A percentile compares a stretch with the other conserved stretches of the same genome.
Evolutionary conservation across 2,329 filamentous ascomycete genomes (phyloP).

Genomic region (Cladosporium halotolerans): DNA sequence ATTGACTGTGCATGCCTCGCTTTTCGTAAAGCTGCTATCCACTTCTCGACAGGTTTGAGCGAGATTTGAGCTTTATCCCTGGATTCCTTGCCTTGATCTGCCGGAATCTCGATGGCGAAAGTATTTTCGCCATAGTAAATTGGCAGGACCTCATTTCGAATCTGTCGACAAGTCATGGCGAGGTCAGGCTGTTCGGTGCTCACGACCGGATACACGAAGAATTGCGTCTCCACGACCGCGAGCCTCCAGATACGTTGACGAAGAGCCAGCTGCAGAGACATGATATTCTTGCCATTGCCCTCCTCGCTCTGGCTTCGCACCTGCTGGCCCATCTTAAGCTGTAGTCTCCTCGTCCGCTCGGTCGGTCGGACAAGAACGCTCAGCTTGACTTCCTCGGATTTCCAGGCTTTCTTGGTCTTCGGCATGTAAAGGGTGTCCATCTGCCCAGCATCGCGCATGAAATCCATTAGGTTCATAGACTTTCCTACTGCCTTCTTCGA

Average conservation of each 20-base stretch:
- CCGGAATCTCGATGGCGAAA: slow-evolving; percentile 18
- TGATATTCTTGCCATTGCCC: neutral
- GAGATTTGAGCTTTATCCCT: neutral
- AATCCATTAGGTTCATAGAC: slow-evolving; percentile 6
- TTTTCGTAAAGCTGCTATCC: slow-evolving; percentile 11
- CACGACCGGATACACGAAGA: slow-evolving; percentile 18
- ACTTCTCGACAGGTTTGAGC: slow-evolving; percentile 13
- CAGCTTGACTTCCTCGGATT: neutral
- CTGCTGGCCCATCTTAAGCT: neutral
- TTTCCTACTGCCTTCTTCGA: neutral
- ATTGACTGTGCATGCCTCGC: neutral
- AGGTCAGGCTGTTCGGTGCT: slow-evolving; percentile 23
- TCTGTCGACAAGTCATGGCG: slow-evolving; percentile 17
- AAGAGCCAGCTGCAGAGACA: slow-evolving; percentile 2
- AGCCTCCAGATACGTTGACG: slow-evolving; percentile 16
- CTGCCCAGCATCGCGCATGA: slow-evolving; percentile 5
- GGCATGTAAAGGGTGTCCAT: neutral
- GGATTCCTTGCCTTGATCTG: neutral
- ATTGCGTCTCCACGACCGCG: slow-evolving; percentile 17
- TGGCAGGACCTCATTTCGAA: slow-evolving; percentile 21
- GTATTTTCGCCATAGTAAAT: slow-evolving; percentile 23
- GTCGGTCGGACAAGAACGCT: slow-evolving; percentile 8
- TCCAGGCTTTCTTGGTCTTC: neutral
- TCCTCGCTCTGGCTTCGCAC: neutral
- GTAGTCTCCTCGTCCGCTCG: slow-evolving; percentile 7